These are phyloP conservation scores for Metschnikowia continentalis DNA, from an alignment of 805 yeast genomes.

Conservation along the genomic window DNA sequence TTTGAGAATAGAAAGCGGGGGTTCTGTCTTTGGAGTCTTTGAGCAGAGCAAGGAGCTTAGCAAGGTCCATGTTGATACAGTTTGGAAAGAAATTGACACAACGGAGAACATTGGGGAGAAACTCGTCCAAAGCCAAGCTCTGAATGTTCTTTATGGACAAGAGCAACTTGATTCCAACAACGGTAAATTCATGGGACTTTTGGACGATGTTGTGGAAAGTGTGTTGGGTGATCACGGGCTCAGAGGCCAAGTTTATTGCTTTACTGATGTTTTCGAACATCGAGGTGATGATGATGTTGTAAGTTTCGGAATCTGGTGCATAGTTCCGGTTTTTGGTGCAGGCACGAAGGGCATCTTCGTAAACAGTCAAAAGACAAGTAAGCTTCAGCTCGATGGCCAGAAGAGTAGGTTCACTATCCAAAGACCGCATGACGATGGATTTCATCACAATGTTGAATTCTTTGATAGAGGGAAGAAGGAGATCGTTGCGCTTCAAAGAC, in stretches of 20 bases:
- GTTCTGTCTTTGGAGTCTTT: constrained; percentile 24
- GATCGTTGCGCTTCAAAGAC: constrained; percentile 34
- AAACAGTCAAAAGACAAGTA: constrained; percentile 59
- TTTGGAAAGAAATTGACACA: constrained; percentile 27
- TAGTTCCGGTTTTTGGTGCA: constrained; percentile 17
- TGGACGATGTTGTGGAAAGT: constrained; percentile 43
- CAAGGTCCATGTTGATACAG: constrained; percentile 20
- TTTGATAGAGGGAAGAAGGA: constrained; percentile 46
- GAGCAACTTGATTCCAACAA: constrained; percentile 43
- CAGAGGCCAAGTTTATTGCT: constrained; percentile 30
- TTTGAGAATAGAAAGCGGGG: constrained; percentile 30
- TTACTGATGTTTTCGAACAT: constrained; percentile 47
- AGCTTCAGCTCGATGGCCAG: constrained; percentile 53
- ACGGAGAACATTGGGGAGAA: constrained; percentile 35
- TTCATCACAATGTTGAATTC: constrained; percentile 51
- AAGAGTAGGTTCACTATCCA: constrained; percentile 29
- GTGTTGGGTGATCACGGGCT: constrained; percentile 44
- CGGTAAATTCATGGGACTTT: constrained; percentile 43
- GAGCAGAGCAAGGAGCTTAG: constrained; percentile 22
- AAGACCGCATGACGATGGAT: constrained; percentile 49
- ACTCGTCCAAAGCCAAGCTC: constrained; percentile 26
- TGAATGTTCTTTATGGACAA: constrained; percentile 41
- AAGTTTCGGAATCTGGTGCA: constrained; percentile 56
- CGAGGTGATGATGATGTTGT: constrained; percentile 44
- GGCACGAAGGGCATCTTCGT: constrained; percentile 54